phyloP scores from a whole-genome alignment of 2,329 filamentous ascomycete genomes.

The Pseudogymnoascus sp. region DNA sequence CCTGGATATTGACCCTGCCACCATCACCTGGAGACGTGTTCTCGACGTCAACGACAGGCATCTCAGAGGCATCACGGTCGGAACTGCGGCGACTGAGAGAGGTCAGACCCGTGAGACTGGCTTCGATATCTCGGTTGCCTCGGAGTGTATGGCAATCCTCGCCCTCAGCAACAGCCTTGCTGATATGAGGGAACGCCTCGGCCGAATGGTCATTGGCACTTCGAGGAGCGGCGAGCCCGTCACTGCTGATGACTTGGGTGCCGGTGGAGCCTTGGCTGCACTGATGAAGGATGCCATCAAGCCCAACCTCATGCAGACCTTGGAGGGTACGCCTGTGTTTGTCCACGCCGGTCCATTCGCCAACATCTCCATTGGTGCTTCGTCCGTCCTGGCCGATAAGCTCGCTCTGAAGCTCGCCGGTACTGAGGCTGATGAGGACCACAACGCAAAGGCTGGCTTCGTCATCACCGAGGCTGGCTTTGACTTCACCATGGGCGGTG shows the following conservation, averaged over 20 bases:
- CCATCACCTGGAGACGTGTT: conserved; percentile 94
- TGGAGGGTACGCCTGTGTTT: conserved; percentile 95
- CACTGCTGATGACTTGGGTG: conserved; percentile 92
- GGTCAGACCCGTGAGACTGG: conserved; percentile 81
- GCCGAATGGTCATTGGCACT: conserved; percentile 89
- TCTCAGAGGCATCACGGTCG: conserved; percentile 80
- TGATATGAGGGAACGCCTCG: conserved; percentile 89
- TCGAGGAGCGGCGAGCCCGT: conserved; percentile 81
- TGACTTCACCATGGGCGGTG: conserved; percentile 98
- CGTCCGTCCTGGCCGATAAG: conserved; percentile 89
- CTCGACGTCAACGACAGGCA: conserved; percentile 96
- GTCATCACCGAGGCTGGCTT: conserved; percentile 97
- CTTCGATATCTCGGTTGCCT: conserved; percentile 96
- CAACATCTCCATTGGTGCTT: conserved; percentile 96
- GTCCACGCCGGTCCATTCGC: conserved; percentile 97
- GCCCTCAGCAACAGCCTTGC: conserved; percentile 80
- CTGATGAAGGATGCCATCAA: conserved; percentile 98
- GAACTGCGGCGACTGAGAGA: conserved; percentile 83
- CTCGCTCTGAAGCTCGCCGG: conserved; percentile 92
- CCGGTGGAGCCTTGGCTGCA: conserved; percentile 82
- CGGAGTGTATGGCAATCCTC: conserved; percentile 96
- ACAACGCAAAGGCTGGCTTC: conserved; percentile 75
- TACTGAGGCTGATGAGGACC: conserved; percentile 84
- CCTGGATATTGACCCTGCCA: conserved; percentile 91
- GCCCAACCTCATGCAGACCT: conserved; percentile 96